These are phyloP conservation scores for Trichoderma citrinoviride DNA, from an alignment of 2,329 filamentous ascomycete species.

Conservation along the genomic window DNA sequence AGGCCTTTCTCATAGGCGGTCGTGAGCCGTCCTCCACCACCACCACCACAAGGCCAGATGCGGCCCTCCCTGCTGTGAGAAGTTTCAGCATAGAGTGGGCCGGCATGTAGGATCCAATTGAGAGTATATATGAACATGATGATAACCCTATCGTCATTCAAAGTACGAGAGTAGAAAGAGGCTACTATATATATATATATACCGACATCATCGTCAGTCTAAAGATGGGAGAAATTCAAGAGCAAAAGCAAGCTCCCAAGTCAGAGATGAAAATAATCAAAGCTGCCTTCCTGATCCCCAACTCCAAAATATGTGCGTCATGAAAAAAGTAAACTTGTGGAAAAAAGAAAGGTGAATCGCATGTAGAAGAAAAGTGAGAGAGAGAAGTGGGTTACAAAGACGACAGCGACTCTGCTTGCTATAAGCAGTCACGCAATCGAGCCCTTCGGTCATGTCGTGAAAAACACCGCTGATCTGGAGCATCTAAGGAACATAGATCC, in stretches of 20 bases:
- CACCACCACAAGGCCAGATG: slow-evolving; percentile 23
- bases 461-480: background rate
- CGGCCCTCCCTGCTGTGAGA: slow-evolving; percentile 47
- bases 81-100: slow-evolving; percentile 92
- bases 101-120: slow-evolving; percentile 64
- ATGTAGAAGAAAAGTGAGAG: background rate
- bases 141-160: slow-evolving; percentile 1
- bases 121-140: background rate
- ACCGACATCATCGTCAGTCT: slow-evolving; percentile 11
- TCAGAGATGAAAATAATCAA: background rate
- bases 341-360: background rate
- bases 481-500: slow-evolving; percentile 74
- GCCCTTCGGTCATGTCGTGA: background rate
- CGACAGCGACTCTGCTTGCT: background rate
- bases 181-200: background rate
- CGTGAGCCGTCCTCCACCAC: slow-evolving; percentile 46
- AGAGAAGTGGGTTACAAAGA: background rate
- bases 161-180: background rate
- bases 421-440: background rate
- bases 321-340: background rate
- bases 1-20: slow-evolving; percentile 85
- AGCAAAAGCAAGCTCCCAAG: background rate
- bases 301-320: slow-evolving; percentile 1
- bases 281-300: background rate
- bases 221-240: background rate